phyloP scores from a whole-genome alignment of 352 stramenopile genomes.

The Globisporangium mamillatum region DNA sequence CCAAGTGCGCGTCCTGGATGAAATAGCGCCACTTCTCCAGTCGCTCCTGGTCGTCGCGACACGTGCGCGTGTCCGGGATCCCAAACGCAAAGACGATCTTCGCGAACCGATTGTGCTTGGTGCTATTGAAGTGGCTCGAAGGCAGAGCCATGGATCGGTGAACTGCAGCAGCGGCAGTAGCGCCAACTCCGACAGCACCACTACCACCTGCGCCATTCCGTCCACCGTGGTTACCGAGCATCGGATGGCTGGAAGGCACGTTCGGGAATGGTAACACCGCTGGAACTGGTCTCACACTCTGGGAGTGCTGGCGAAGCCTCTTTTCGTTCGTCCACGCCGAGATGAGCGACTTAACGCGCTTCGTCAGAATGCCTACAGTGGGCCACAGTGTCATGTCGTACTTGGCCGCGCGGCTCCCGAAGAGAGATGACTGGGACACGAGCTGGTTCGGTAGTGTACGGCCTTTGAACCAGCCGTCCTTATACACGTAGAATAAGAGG shows the following conservation, averaged over 20 bases:
- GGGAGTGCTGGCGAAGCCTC: constrained; percentile 14
- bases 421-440: constrained; percentile 46
- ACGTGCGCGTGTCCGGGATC: constrained; percentile 69
- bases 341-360: constrained; percentile 50
- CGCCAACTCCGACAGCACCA: background rate
- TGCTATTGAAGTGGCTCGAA: constrained; percentile 9
- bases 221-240: background rate
- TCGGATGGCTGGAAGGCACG: background rate
- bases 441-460: constrained; percentile 36
- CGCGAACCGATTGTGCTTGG: constrained; percentile 67
- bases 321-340: constrained; percentile 40
- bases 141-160: background rate
- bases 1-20: constrained; percentile 47
- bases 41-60: constrained; percentile 39
- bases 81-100: constrained; percentile 76
- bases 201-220: too few relatives aligned
- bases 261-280: background rate
- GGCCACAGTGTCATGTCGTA: constrained; percentile 41
- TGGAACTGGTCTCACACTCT: background rate
- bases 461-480: constrained; percentile 67
- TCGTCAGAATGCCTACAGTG: constrained; percentile 43
- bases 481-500: constrained; percentile 66
- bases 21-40: constrained; percentile 85
- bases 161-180: background rate
- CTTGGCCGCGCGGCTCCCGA: constrained; percentile 42